Evolutionary conservation across 305 asterid species (phyloP).

Genomic region (Ilex paraguariensis): DNA sequence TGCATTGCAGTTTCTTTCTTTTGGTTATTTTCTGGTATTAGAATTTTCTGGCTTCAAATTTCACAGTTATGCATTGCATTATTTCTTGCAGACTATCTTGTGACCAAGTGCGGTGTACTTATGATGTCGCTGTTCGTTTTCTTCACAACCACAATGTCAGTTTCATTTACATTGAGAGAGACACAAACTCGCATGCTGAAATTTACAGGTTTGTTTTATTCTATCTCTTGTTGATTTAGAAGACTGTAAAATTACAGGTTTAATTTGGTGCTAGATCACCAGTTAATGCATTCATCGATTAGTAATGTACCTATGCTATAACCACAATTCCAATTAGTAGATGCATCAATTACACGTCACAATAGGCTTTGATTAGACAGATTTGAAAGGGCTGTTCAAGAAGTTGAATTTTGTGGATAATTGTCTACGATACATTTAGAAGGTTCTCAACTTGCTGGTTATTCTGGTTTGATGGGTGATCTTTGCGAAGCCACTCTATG

Average conservation of each 20-base stretch:
- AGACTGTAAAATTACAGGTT: too few species aligned
- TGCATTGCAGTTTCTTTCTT: too few species aligned
- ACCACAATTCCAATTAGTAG: too few species aligned
- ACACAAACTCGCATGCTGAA: conserved; percentile 99
- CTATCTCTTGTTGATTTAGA: background rate
- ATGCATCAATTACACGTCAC: too few species aligned
- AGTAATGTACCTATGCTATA: too few species aligned
- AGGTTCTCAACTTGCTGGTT: too few species aligned
- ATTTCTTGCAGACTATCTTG: conserved; percentile 82
- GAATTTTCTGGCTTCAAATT: too few species aligned
- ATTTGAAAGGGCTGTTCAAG: conserved; percentile 6
- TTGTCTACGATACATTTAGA: too few species aligned
- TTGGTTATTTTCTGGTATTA: too few species aligned
- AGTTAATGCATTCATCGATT: background rate
- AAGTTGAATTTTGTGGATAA: conserved; percentile 5
- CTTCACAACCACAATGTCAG: conserved; percentile 99
- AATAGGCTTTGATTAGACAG: too few species aligned
- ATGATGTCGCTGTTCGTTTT: conserved; percentile 99
- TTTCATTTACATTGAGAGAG: conserved; percentile 96
- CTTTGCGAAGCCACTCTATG: background rate
- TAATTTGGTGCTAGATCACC: background rate
- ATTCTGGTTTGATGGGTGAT: conserved; percentile 9
- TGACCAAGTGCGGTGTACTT: conserved; percentile 92
- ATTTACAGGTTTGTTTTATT: conserved; percentile 67
- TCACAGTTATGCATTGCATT: too few species aligned